phyloP scores from a whole-genome alignment of 1,284 basidiomycete genomes.

The Cutaneotrichosporon dermatis region DNA sequence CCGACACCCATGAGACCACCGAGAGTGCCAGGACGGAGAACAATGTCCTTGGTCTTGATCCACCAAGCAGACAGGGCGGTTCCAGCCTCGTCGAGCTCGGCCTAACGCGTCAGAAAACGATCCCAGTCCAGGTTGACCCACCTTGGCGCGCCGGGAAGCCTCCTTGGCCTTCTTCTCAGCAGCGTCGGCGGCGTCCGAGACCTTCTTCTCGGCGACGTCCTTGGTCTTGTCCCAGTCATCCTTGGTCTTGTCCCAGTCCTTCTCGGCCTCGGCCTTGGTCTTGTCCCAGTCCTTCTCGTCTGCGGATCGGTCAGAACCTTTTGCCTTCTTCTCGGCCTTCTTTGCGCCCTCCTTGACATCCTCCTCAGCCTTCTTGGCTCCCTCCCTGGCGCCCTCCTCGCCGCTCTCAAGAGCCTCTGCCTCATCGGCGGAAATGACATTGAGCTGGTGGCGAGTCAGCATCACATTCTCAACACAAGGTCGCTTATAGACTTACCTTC shows the following conservation, averaged over 20 bases:
- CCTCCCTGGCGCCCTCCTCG: too few relatives aligned
- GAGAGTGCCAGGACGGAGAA: slow-evolving; percentile 65
- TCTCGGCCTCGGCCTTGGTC: slow-evolving; percentile 17
- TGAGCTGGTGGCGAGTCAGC: slow-evolving; percentile 6
- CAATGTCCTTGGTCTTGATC: slow-evolving; percentile 58
- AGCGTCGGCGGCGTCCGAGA: slow-evolving; percentile 54
- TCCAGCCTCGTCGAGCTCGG: slow-evolving; percentile 54
- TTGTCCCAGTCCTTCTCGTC: slow-evolving; percentile 13
- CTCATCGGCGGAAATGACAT: neutral
- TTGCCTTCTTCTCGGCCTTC: too few relatives aligned
- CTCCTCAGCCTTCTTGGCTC: too few relatives aligned
- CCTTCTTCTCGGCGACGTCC: slow-evolving; percentile 22
- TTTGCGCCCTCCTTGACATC: too few relatives aligned
- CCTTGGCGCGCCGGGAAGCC: slow-evolving; percentile 48
- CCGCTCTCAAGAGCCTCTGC: too few relatives aligned
- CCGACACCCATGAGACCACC: slow-evolving; percentile 68
- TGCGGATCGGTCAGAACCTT: slow-evolving; percentile 9
- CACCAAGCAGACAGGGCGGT: slow-evolving; percentile 57
- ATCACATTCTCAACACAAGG: neutral
- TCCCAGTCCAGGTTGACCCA: slow-evolving; percentile 50
- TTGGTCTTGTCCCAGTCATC: neutral
- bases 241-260: slow-evolving; percentile 16
- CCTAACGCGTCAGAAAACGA: slow-evolving; percentile 20
- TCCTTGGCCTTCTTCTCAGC: slow-evolving; percentile 47
- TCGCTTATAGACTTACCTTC: neutral